Conservation (phyloP, 768 basidiomycete genomes). For the Pulveroboletus sp. region DNA sequence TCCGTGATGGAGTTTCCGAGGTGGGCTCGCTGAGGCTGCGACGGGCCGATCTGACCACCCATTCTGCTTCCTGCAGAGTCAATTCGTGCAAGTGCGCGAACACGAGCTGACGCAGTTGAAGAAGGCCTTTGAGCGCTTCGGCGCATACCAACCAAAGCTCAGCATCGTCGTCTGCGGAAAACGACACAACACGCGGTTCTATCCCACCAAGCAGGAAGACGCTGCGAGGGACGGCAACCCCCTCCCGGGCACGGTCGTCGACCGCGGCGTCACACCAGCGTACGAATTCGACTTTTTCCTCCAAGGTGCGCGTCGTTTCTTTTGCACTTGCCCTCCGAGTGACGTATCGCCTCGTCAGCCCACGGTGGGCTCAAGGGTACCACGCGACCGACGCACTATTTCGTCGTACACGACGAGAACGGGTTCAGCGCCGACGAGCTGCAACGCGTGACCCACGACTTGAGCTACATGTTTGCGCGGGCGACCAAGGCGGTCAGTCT, state of each 20-base stretch:
- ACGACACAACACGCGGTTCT: slow-evolving; percentile 55
- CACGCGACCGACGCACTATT: slow-evolving; percentile 51
- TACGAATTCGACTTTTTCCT: slow-evolving; percentile 56
- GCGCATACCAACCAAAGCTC: slow-evolving; percentile 42
- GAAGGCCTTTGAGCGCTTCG: slow-evolving; percentile 40
- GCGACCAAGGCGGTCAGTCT: slow-evolving; percentile 46
- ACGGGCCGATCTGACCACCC: background rate
- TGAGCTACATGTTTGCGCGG: slow-evolving; percentile 56
- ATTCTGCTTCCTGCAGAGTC: slow-evolving; percentile 33
- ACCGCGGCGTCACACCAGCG: slow-evolving; percentile 48
- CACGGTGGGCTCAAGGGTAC: slow-evolving; percentile 44
- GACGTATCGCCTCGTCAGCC: slow-evolving; percentile 21
- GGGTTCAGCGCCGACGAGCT: slow-evolving; percentile 45
- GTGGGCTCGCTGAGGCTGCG: slow-evolving; percentile 33
- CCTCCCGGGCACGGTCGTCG: slow-evolving; percentile 50
- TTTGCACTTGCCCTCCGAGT: too few species aligned
- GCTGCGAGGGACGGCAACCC: slow-evolving; percentile 48
- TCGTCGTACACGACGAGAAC: slow-evolving; percentile 53
- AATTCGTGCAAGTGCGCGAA: slow-evolving; percentile 41
- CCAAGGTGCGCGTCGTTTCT: slow-evolving; percentile 41
- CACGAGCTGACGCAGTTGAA: slow-evolving; percentile 41
- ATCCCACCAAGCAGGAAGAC: slow-evolving; percentile 36
- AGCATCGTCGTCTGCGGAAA: slow-evolving; percentile 50
- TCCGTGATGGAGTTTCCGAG: slow-evolving; percentile 77
- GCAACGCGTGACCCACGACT: slow-evolving; percentile 47